These are phyloP conservation scores for Candida patagonica DNA, from an alignment of 805 yeast species.

Conservation along the genomic window DNA sequence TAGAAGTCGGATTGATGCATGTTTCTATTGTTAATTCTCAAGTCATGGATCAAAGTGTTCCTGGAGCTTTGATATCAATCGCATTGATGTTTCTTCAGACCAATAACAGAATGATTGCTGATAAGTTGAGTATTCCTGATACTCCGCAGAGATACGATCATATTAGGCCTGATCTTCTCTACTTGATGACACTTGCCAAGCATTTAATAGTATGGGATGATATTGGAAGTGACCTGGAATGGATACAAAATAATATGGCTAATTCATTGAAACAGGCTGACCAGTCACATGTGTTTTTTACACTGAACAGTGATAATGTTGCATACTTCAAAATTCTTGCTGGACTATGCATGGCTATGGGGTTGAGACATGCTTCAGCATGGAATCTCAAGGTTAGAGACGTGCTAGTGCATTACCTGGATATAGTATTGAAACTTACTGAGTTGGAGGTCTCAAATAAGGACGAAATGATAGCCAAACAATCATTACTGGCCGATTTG, in stretches of 20 bases:
- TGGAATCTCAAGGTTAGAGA: conserved; percentile 45
- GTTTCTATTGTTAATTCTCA: conserved; percentile 54
- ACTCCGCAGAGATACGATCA: conserved; percentile 54
- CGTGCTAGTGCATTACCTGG: conserved; percentile 47
- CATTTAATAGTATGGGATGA: conserved; percentile 66
- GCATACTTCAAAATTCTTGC: conserved; percentile 57
- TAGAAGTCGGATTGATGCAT: conserved; percentile 42
- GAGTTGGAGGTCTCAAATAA: conserved; percentile 34
- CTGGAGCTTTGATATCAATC: conserved; percentile 71
- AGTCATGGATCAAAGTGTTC: conserved; percentile 49
- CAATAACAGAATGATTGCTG: conserved; percentile 48
- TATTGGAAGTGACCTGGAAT: conserved; percentile 39
- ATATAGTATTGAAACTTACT: conserved; percentile 38
- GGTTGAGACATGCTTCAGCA: conserved; percentile 68
- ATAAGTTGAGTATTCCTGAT: conserved; percentile 51
- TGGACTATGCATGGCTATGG: conserved; percentile 68
- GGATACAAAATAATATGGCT: conserved; percentile 58
- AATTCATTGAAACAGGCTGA: conserved; percentile 26
- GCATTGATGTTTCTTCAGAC: conserved; percentile 67
- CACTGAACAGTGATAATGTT: conserved; percentile 50
- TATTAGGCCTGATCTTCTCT: conserved; percentile 66
- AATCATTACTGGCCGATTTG: conserved; percentile 46
- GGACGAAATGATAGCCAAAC: conserved; percentile 49
- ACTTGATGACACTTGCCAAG: conserved; percentile 54
- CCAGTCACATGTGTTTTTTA: no score